phyloP scores from a whole-genome alignment of 1,284 basidiomycete species.

The Apiotrichum domesticum region DNA sequence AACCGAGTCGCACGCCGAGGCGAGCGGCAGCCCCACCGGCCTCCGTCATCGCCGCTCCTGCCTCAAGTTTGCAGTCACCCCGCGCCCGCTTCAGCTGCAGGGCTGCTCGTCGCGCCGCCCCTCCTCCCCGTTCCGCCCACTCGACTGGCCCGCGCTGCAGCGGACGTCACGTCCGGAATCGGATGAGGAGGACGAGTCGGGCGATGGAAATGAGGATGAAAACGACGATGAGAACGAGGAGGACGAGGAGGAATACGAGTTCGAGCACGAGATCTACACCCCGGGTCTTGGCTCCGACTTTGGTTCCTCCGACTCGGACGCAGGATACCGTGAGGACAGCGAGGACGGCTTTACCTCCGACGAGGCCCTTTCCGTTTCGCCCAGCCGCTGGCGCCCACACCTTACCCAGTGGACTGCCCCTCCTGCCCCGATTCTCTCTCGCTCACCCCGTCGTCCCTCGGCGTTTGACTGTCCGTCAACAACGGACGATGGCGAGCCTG shows the following conservation, averaged over 20 bases:
- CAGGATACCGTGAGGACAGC: conserved; percentile 19
- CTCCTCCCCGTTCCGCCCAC: neutral
- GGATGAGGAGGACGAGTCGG: neutral
- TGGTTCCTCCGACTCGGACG: conserved; percentile 10
- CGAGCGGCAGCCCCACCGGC: neutral
- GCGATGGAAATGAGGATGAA: neutral
- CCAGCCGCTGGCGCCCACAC: conserved; percentile 1
- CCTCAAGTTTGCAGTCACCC: conserved; percentile 21
- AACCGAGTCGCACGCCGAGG: too few relatives aligned
- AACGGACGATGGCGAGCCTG: conserved; percentile 9
- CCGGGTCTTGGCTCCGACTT: neutral
- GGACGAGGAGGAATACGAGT: neutral
- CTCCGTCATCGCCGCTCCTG: conserved; percentile 12
- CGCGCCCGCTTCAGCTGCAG: conserved; percentile 14
- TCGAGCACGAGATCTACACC: conserved; percentile 6
- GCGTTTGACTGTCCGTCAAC: neutral
- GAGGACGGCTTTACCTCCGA: conserved; percentile 22
- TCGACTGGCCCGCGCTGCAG: neutral
- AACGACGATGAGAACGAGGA: conserved; percentile 3
- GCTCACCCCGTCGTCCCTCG: neutral
- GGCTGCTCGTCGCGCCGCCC: neutral
- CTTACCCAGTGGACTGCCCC: neutral
- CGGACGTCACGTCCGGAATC: neutral
- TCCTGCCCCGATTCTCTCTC: conserved; percentile 12
- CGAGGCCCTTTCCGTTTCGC: conserved; percentile 6